These are phyloP conservation scores for Isabelozyma gotoi DNA, from an alignment of 805 yeast genomes.

Conservation along the genomic window DNA sequence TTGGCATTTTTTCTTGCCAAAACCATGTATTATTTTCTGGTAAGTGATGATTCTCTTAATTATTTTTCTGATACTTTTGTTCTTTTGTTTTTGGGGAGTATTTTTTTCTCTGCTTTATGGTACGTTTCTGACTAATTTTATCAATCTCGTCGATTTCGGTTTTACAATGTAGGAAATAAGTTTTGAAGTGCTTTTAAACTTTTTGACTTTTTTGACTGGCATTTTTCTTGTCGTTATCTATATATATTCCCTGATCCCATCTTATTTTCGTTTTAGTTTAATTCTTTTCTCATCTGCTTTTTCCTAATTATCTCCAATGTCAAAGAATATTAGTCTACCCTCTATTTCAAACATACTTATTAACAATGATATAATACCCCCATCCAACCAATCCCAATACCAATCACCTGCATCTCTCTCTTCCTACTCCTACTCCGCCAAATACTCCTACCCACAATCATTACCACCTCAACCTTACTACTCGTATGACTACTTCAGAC, in stretches of 20 bases:
- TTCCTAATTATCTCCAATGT: background rate
- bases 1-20: background rate
- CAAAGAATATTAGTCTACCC: conserved; percentile 31
- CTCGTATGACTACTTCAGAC: conserved; percentile 5
- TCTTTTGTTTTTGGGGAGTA: background rate
- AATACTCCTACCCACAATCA: conserved; percentile 1
- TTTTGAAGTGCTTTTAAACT: background rate
- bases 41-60: background rate
- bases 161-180: too few species aligned
- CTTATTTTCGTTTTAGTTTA: background rate
- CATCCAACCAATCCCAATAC: conserved; percentile 4
- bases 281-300: background rate
- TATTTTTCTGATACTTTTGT: background rate
- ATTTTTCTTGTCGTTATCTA: background rate
- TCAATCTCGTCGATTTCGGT: too few species aligned
- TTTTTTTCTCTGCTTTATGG: background rate
- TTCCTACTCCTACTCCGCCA: background rate
- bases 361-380: conserved; percentile 2
- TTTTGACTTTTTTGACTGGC: background rate
- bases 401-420: background rate
- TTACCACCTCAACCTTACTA: conserved; percentile 5
- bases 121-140: background rate
- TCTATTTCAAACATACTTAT: conserved; percentile 41
- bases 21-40: background rate
- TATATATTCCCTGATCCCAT: background rate